These are phyloP conservation scores for Glycyrrhiza uralensis DNA, from an alignment of 306 rosid species.

Conservation along the genomic window DNA sequence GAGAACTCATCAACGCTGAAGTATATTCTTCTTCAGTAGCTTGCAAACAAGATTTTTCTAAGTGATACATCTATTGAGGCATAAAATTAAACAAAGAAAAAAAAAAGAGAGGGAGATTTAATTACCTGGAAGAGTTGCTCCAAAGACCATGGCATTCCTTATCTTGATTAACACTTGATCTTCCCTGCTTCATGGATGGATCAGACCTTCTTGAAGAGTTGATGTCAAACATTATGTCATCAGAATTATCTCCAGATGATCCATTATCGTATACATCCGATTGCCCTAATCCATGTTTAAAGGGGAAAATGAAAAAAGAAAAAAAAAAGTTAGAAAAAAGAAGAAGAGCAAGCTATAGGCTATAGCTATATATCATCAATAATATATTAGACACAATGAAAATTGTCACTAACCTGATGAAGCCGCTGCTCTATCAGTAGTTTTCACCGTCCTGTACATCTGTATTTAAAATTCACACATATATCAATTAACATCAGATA, in stretches of 20 bases:
- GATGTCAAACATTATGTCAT: constrained; percentile 65
- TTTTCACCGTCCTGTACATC: constrained; percentile 99
- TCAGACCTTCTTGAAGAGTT: constrained; percentile 59
- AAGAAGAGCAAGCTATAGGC: background rate
- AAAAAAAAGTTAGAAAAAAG: background rate
- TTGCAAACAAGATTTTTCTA: background rate
- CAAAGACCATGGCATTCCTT: constrained; percentile 63
- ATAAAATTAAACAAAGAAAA: background rate
- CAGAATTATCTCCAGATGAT: constrained; percentile 86
- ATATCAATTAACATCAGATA: too few species aligned
- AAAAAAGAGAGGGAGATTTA: background rate
- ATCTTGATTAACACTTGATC: constrained; percentile 48
- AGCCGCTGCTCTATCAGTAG: constrained; percentile 85
- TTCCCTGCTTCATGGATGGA: constrained; percentile 49
- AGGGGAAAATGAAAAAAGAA: background rate
- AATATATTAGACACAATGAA: background rate
- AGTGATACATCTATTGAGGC: background rate
- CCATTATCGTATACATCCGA: constrained; percentile 79
- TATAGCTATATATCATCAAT: too few species aligned
- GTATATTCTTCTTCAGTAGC: background rate
- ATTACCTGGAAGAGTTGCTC: constrained; percentile 92
- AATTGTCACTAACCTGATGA: constrained; percentile 58
- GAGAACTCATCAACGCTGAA: background rate
- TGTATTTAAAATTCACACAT: constrained; percentile 26
- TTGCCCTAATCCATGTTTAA: constrained; percentile 52